Conservation (phyloP, 164 flowering plant genomes). For the Kalanchoe fedtschenkoi region DNA sequence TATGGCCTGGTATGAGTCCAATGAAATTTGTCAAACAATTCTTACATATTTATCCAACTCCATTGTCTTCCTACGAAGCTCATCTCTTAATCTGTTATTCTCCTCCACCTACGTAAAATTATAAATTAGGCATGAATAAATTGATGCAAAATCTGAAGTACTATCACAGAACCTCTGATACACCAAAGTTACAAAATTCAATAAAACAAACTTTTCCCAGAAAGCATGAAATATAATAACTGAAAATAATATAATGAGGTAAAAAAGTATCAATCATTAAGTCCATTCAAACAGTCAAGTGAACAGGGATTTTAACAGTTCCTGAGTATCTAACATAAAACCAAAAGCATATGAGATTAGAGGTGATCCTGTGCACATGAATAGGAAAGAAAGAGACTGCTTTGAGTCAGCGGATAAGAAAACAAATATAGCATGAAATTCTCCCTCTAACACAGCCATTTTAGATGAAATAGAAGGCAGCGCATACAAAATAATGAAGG, state of each 20-base stretch:
- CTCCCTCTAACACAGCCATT: too few species aligned
- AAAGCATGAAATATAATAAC: neutral
- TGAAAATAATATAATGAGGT: neutral
- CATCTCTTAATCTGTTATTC: conserved; percentile 46
- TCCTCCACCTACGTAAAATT: conserved; percentile 47
- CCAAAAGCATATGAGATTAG: too few species aligned
- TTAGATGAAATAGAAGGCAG: too few species aligned
- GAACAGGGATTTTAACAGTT: too few species aligned
- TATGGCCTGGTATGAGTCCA: conserved; percentile 4
- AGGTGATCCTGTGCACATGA: too few species aligned
- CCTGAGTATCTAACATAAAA: too few species aligned
- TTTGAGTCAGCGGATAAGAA: too few species aligned
- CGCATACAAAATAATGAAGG: too few species aligned
- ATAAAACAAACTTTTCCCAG: neutral
- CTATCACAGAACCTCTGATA: neutral
- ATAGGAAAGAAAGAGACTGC: too few species aligned
- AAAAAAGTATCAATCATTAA: too few species aligned
- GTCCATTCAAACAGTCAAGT: too few species aligned
- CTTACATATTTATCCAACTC: conserved; percentile 64
- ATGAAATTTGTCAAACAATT: neutral
- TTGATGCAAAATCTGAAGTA: neutral
- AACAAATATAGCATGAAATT: too few species aligned
- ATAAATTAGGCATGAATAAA: neutral
- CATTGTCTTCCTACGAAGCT: conserved; percentile 35
- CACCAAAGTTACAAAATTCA: neutral